phyloP scores from a whole-genome alignment of 2,329 filamentous ascomycete genomes.

The Phaeomoniella chlamydospora region DNA sequence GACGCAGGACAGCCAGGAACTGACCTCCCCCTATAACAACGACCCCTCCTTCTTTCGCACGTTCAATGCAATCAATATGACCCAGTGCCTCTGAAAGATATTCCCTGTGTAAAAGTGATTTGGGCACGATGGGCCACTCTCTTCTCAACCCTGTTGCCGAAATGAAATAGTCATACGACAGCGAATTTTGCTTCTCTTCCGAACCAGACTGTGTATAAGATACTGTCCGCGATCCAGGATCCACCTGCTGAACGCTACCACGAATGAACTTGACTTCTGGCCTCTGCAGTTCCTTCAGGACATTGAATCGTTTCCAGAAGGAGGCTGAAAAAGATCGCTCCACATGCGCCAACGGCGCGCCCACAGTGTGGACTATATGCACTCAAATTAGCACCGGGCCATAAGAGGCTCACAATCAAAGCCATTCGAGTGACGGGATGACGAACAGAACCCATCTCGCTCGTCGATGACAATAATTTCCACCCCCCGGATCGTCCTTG shows the following conservation, averaged over 20 bases:
- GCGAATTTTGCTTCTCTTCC: background rate
- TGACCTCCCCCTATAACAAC: background rate
- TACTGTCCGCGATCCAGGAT: background rate
- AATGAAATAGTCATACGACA: background rate
- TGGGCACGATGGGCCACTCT: background rate
- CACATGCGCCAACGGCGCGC: background rate
- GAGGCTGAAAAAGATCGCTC: background rate
- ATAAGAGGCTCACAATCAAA: background rate
- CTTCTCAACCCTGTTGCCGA: background rate
- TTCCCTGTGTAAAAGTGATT: background rate
- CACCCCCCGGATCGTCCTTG: background rate
- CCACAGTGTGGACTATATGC: background rate
- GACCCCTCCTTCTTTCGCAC: background rate
- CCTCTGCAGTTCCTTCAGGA: background rate
- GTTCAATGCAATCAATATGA: background rate
- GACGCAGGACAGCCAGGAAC: no score
- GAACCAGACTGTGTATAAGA: background rate
- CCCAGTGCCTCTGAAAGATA: background rate
- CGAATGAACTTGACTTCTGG: background rate
- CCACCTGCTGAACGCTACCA: background rate
- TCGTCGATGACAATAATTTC: background rate
- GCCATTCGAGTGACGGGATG: no score
- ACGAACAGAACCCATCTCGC: background rate
- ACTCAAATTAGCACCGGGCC: background rate
- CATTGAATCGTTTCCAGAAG: background rate